Evolutionary conservation across 805 yeast species (phyloP), one percentile per base, ranked within the genome.

Genomic region (Starmera amethionina): DNA sequence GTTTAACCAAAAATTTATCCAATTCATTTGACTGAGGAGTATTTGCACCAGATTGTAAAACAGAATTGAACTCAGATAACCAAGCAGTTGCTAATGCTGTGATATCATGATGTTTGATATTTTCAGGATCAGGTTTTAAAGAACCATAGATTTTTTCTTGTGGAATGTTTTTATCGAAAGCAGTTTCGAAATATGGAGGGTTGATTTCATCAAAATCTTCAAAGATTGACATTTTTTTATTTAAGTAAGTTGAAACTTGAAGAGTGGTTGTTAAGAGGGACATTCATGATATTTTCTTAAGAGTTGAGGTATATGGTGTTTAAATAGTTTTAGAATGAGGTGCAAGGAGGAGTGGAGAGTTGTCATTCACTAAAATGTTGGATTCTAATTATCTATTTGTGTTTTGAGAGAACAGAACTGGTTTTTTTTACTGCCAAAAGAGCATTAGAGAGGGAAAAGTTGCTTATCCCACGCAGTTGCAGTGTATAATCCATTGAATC

Each of bases 21-120:
- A 60, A 39, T 14, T 35, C 43, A 5, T 40, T 33, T 13, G 51
- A 49, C 4, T 42, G 39, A 5, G 25, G 25, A 15, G 42, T 30
- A 30, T 42, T 40, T 8, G 42, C 37, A 2, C 35, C 22, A 2
- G 43, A 31, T 12, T 16, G 28, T 12, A 62, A 35, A 6, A 55
- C 44, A 5, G 41, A 37, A 46, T 61, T 60, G 46, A 62, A 60
- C 34, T 51, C 51, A 2, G 48, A 36, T 15, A 59, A 41, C 67
- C 67, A 62, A 18, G 51, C 55, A n/a, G 44, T 35, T 8, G 58
- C 57, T 13, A 59, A 37, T 1, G 52, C 42, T 30, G 39, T 48
- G 19, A 54, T 42, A 30, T 56, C 58, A 29, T 54, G 47, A 25
- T 53, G 49, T 35, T 47, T 41, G 27, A 57, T 46, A 30, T 55